These are phyloP conservation scores for Cladophialophora exuberans DNA, from an alignment of 2,329 filamentous ascomycete genomes.

Conservation along the genomic window DNA sequence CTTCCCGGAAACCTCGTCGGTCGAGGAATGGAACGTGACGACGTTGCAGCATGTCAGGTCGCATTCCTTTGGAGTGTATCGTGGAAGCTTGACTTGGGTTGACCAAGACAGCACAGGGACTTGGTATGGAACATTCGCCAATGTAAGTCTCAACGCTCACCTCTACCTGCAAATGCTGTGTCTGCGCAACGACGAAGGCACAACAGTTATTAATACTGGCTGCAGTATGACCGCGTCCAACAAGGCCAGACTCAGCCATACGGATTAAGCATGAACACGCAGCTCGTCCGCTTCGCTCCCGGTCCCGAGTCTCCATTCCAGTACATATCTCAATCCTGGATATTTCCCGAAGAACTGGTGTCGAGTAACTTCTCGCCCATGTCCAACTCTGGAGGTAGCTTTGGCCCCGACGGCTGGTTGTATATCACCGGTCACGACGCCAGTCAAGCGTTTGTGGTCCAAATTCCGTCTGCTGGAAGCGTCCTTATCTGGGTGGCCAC, in stretches of 20 bases:
- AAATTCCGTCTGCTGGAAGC: constrained; percentile 9
- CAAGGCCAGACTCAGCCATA: constrained; percentile 12
- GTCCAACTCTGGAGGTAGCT: constrained; percentile 16
- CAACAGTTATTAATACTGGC: not conserved
- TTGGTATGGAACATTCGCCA: constrained; percentile 18
- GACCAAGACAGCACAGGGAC: constrained; percentile 13
- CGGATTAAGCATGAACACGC: constrained; percentile 15
- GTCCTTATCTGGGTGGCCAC: constrained; percentile 11
- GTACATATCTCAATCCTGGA: constrained; percentile 14
- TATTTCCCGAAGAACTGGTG: constrained; percentile 7
- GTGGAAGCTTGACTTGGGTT: constrained; percentile 16
- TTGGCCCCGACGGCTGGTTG: constrained; percentile 14
- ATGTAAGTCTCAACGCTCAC: not conserved
- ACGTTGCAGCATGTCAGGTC: constrained; percentile 13
- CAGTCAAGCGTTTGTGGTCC: constrained; percentile 1
- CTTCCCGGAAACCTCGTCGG: constrained; percentile 11
- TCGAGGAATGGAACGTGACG: constrained; percentile 14
- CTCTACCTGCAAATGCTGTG: not conserved
- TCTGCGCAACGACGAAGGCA: not conserved
- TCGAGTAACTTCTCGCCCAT: constrained; percentile 7
- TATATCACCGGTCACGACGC: constrained; percentile 14
- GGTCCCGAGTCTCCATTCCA: constrained; percentile 6
- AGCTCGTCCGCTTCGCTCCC: constrained; percentile 9
- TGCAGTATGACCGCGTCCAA: constrained; percentile 11
- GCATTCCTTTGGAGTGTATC: constrained; percentile 8